Evolutionary conservation across 2,329 filamentous ascomycete species (phyloP).

Genomic region (Volutella citrinella): DNA sequence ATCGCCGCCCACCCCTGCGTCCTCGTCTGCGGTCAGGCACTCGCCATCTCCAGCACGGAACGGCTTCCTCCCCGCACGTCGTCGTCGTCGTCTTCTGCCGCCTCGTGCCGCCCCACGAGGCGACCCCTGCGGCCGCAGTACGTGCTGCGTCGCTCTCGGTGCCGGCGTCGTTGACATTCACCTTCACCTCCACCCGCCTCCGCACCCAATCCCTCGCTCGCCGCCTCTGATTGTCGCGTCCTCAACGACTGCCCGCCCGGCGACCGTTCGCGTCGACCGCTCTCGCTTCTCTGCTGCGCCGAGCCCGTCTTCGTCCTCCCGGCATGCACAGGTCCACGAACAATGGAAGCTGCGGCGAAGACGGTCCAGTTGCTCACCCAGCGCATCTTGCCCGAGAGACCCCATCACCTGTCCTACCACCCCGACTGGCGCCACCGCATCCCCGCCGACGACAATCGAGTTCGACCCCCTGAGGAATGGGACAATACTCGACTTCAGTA

Average conservation of each 20-base stretch:
- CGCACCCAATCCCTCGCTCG: no score
- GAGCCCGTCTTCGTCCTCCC: conserved; percentile 25
- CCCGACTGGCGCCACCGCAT: conserved; percentile 46
- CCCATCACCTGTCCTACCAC: conserved; percentile 51
- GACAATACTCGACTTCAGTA: conserved; percentile 51
- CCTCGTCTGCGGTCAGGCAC: no score
- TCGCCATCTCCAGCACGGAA: no score
- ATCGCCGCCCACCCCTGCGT: no score
- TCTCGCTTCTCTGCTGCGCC: conserved; percentile 20
- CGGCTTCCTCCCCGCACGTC: no score
- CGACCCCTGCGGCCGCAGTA: no score
- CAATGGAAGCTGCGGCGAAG: conserved; percentile 59
- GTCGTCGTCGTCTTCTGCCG: no score
- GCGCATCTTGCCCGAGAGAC: conserved; percentile 48
- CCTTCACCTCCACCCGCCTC: no score
- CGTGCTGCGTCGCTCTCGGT: no score
- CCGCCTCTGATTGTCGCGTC: background rate
- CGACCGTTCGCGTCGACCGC: conserved; percentile 19
- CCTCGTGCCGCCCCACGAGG: no score
- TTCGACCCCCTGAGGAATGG: conserved; percentile 45
- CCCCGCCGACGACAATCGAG: conserved; percentile 35
- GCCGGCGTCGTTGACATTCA: no score
- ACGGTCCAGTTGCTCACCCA: conserved; percentile 52
- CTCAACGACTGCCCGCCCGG: background rate
- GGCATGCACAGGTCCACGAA: conserved; percentile 39